Base-by-base conservation (phyloP, 306 rosid genomes). In the Prunus mongolica region DNA sequence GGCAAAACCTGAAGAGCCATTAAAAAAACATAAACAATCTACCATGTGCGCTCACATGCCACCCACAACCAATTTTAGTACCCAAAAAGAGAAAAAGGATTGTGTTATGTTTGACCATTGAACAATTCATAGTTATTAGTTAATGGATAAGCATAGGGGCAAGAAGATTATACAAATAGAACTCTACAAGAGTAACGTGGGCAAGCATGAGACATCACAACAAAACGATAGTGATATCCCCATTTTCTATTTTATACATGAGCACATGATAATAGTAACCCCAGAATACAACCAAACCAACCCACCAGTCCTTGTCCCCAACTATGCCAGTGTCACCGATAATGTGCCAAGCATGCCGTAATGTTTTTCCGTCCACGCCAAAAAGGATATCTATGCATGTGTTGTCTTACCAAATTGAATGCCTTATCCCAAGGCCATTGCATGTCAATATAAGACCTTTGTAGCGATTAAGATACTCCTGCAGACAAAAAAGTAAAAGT, bases 361-460 rank as follows among this genome's bases (percentile, higher is more conserved):
- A 65, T 8, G 27, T 11, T 10, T 65, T 34, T 34, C 27, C 67
- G 20, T 14, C 38, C 13, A 5, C 65, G 78, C 79, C 73, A 71
- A 78, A 79, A 84, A 62, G 82, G 79, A 72, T 72, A 61, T 83
- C 57, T 19, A 52, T 28, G 71, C 75, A 46, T 45, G 67, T 64
- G 32, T 70, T 9, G 73, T 60, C 80, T 84, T 84, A 96, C 97
- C 88, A 91, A 30, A 87, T 87, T 13, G 97, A 88, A 73, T 89
- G 98, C 85, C 85, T 91, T 52, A 96, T 76, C 80, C 99, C 99
- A 27, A 96, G 96, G 75, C 99, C 99, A 76, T 93, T 96, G 81
- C 99, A 96, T 2, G 99, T 96, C 90, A 96, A 85, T 87, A 96
- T 89, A 65, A 96, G 99, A 66, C 99, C 97, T 85, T 92, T 96